Base-by-base conservation (phyloP, 2,329 filamentous ascomycete species). In the Cryphonectria naterciae region DNA sequence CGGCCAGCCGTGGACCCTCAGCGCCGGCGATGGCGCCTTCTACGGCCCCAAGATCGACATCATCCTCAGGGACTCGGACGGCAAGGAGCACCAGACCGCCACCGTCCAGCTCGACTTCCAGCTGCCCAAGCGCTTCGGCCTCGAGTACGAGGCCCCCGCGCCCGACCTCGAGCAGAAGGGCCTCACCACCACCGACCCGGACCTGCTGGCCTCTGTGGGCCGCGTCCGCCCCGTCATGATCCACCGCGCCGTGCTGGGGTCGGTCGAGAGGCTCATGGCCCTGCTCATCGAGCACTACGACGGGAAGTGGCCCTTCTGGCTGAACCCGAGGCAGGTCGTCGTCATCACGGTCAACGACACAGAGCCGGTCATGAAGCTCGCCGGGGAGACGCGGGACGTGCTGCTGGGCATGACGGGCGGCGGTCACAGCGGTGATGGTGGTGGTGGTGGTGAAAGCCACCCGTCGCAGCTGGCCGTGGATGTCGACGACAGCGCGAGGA, bases 21-120 rank as follows among this genome's bases (percentile, higher is more conserved):
- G 94, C 73, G 87, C 91, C 76, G 93, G 93, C 15, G 94, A 97
- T 72, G 94, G 94, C 19, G 94, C 94, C 4, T 97, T 97, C 77
- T 97, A 97, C 77, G 94, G 94, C 0, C 94, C 94, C 43, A 97
- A 97, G 82, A 97, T 97, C 74, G 94, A 97, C 77, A 92, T 97
- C 61, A 89, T 97, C 54, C 81, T 97, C 62, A 89, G 87, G 72
- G 94, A 97, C 77, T 91, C 91, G 0, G 88, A 93, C 76, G 93
- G 93, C 10, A 97, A 95, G 78, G 92, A 94, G 76, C 94, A 97
- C 78, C 94, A 97, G 78, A 93, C 94, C 2, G 94, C 93, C 3
- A 97, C 94, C 0, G 91, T 97, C 66, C 94, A 97, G 82, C 87
- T 97, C 39, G 94, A 97, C 79, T 97, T 97, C 79, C 94, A 97